Conservation (phyloP, 108 stramenopile genomes). For the Pseudonitzschia multistriata region DNA sequence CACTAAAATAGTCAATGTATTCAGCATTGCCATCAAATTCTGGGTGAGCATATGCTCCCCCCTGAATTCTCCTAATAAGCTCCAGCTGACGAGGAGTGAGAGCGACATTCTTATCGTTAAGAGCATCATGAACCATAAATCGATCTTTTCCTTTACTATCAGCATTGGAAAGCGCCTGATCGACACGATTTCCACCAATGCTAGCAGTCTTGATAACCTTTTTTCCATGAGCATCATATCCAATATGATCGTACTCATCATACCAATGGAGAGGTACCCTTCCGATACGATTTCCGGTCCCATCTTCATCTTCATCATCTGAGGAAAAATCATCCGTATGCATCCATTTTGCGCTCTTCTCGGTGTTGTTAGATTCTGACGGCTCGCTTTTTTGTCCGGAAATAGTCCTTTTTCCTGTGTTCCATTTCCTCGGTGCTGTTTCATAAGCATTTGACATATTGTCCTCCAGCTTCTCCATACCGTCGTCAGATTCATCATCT, state of each 20-base stretch:
- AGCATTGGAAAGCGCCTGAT: slow-evolving; percentile 66
- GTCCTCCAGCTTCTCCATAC: slow-evolving; percentile 66
- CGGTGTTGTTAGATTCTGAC: neutral
- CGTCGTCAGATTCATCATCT: slow-evolving; percentile 60
- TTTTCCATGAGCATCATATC: slow-evolving; percentile 90
- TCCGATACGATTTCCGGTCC: slow-evolving; percentile 88
- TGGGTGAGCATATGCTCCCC: slow-evolving; percentile 95
- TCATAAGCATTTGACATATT: slow-evolving; percentile 56
- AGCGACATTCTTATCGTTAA: slow-evolving; percentile 89
- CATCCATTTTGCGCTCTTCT: slow-evolving; percentile 53
- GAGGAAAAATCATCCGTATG: slow-evolving; percentile 95
- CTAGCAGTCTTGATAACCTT: slow-evolving; percentile 79
- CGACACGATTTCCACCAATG: slow-evolving; percentile 59
- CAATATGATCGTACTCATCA: slow-evolving; percentile 95
- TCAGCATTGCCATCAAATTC: slow-evolving; percentile 93
- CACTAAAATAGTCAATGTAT: slow-evolving; percentile 91
- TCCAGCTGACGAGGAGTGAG: slow-evolving; percentile 91
- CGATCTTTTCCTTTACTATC: slow-evolving; percentile 65
- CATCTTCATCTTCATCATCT: slow-evolving; percentile 94
- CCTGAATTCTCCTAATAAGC: slow-evolving; percentile 89
- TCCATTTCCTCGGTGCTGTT: slow-evolving; percentile 53
- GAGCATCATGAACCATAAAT: slow-evolving; percentile 92
- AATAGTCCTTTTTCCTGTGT: slow-evolving; percentile 32
- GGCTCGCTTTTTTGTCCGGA: slow-evolving; percentile 17
- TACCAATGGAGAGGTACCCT: slow-evolving; percentile 98